phyloP scores from a whole-genome alignment of 441 rosid genomes.

The Erodium trifolium region DNA sequence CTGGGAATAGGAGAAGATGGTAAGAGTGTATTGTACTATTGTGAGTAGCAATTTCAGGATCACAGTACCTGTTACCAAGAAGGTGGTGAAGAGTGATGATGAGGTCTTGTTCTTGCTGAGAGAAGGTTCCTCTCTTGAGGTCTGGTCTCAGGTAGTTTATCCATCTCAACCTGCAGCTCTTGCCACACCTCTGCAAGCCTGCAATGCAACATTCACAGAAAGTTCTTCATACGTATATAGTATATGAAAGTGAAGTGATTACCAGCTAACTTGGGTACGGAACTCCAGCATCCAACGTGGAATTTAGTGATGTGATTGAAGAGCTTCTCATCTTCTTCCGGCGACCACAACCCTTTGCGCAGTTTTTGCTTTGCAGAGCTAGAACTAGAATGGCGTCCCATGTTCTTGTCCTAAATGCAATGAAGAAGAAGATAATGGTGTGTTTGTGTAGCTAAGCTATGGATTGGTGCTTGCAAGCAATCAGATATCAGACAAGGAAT shows the following conservation, averaged over 20 bases:
- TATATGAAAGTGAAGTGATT: not conserved
- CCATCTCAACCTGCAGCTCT: slow-evolving; percentile 43
- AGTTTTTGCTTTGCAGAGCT: slow-evolving; percentile 37
- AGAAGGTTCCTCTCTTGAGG: slow-evolving; percentile 66
- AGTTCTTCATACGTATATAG: too few species aligned
- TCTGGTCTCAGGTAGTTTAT: slow-evolving; percentile 17
- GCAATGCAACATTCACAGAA: not conserved
- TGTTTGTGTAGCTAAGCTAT: too few species aligned
- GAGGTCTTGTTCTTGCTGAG: slow-evolving; percentile 58
- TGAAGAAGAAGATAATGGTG: too few species aligned
- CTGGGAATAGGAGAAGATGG: slow-evolving; percentile 20
- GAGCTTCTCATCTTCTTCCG: too few species aligned
- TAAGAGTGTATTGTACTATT: too few species aligned
- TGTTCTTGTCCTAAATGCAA: slow-evolving; percentile 10
- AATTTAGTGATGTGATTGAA: slow-evolving; percentile 35
- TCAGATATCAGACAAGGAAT: too few species aligned
- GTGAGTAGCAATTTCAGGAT: too few species aligned
- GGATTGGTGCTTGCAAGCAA: too few species aligned
- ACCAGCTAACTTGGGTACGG: slow-evolving; percentile 54
- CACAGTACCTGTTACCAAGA: slow-evolving; percentile 49
- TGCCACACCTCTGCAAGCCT: slow-evolving; percentile 82
- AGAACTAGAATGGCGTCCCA: slow-evolving; percentile 55
- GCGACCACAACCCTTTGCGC: slow-evolving; percentile 46
- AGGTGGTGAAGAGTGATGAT: slow-evolving; percentile 48
- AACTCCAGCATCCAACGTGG: slow-evolving; percentile 73